A percentile compares a stretch with the other conserved stretches of the same genome.
phyloP scores from a whole-genome alignment of 176 grass and related monocot genomes.

The Chloris gayana region DNA sequence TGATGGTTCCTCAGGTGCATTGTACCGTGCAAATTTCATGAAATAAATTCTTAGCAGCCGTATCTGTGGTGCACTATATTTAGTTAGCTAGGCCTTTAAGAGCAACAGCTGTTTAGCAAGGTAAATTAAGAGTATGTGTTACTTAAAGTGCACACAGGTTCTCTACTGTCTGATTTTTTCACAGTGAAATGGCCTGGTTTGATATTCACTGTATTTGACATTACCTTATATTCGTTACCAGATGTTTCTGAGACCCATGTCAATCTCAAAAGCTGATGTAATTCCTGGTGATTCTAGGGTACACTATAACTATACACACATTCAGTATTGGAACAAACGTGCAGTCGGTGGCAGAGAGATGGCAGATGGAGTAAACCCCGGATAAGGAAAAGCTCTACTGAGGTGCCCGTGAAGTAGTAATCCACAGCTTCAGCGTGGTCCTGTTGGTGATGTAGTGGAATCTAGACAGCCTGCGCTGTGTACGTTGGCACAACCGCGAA shows the following conservation, averaged over 20 bases:
- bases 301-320: not conserved
- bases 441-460: not conserved
- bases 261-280: not conserved
- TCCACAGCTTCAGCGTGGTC: not conserved
- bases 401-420: not conserved
- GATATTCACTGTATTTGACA: not conserved
- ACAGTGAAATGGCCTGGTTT: not conserved
- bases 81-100: not conserved
- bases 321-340: not conserved
- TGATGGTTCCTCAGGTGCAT: not conserved
- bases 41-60: not conserved
- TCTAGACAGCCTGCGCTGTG: not conserved
- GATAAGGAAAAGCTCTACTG: not conserved
- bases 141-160: not conserved
- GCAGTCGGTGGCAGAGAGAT: not conserved
- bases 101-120: not conserved
- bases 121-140: not conserved
- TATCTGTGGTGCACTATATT: not conserved
- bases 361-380: not conserved
- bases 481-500: not conserved
- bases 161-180: not conserved
- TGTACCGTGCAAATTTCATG: not conserved
- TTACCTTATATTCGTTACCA: not conserved
- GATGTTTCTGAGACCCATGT: slow-evolving; percentile 5
- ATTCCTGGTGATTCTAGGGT: not conserved